Evolutionary conservation across 2,329 filamentous ascomycete genomes (phyloP).

Genomic region (Verticillium isaacii): DNA sequence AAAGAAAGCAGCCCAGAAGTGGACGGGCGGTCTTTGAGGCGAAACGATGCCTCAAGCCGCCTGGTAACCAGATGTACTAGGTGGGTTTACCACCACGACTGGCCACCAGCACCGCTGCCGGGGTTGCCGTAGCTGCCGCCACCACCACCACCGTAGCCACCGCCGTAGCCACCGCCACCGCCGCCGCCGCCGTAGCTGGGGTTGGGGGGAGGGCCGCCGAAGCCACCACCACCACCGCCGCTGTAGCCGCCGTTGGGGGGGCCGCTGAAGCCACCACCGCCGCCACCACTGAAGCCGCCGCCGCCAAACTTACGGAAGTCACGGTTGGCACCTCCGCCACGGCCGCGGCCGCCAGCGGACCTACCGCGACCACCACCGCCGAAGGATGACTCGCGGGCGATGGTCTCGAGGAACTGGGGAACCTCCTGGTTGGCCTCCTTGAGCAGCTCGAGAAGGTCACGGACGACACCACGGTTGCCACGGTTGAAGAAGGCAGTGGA

Average conservation of each 20-base stretch:
- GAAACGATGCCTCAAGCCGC: constrained; percentile 3
- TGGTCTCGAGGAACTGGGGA: constrained; percentile 90
- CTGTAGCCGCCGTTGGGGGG: constrained; percentile 30
- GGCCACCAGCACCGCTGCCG: constrained; percentile 51
- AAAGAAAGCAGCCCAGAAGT: constrained; percentile 12
- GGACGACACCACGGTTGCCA: constrained; percentile 95
- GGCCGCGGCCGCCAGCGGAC: constrained; percentile 67
- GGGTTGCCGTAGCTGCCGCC: constrained; percentile 63
- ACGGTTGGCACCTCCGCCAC: constrained; percentile 68
- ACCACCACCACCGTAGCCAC: constrained; percentile 32
- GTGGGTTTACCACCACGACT: constrained; percentile 61
- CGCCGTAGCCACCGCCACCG: constrained; percentile 32
- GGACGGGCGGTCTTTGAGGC: background rate
- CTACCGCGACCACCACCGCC: constrained; percentile 62
- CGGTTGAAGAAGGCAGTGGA: constrained; percentile 99
- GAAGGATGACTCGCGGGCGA: constrained; percentile 89
- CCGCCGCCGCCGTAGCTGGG: constrained; percentile 30
- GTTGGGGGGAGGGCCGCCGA: constrained; percentile 33
- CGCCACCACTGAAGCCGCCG: constrained; percentile 39
- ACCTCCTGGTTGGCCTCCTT: constrained; percentile 99
- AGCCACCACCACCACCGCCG: constrained; percentile 37
- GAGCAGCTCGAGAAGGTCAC: constrained; percentile 92
- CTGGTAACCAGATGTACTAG: background rate
- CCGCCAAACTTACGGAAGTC: constrained; percentile 83
- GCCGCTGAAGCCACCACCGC: constrained; percentile 36